phyloP scores from a whole-genome alignment of 2,329 filamentous ascomycete genomes.

The Polychaeton citri region DNA sequence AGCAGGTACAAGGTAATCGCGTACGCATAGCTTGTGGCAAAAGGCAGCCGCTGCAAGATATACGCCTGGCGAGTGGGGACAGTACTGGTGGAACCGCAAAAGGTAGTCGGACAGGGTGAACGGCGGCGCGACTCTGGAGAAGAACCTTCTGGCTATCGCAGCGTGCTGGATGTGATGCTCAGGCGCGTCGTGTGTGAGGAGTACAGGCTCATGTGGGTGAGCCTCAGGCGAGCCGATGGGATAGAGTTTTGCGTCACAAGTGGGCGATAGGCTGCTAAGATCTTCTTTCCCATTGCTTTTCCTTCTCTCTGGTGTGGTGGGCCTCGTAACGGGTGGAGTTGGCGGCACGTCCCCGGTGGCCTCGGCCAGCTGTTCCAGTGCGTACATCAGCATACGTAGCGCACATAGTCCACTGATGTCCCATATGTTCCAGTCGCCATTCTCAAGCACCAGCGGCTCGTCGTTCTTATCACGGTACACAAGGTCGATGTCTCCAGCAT shows the following conservation, averaged over 20 bases:
- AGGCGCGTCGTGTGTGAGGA: conserved; percentile 43
- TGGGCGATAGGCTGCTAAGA: conserved; percentile 6
- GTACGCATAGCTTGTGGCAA: conserved; percentile 67
- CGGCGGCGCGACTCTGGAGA: conserved; percentile 73
- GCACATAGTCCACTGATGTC: conserved; percentile 59
- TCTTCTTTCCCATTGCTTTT: conserved; percentile 37
- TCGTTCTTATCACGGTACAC: conserved; percentile 10
- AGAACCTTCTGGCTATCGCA: conserved; percentile 83
- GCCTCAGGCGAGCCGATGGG: conserved; percentile 32
- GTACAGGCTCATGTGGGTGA: conserved; percentile 30
- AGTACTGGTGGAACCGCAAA: conserved; percentile 74
- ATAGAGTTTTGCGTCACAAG: no score
- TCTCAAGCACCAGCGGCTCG: conserved; percentile 15
- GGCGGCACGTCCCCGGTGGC: conserved; percentile 67
- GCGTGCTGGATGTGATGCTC: conserved; percentile 66
- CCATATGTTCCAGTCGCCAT: conserved; percentile 52
- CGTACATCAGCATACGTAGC: conserved; percentile 61
- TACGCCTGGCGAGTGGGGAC: conserved; percentile 84
- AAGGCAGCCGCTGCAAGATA: conserved; percentile 83
- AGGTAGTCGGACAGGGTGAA: conserved; percentile 78
- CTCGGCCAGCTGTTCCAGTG: conserved; percentile 46
- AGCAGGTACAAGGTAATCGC: conserved; percentile 62
- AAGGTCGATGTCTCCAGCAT: conserved; percentile 1
- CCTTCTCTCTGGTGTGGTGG: conserved; percentile 41
- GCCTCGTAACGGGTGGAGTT: conserved; percentile 56